These are phyloP conservation scores for Groenewaldozyma auringiensis DNA, from an alignment of 1,139 yeast species.

Conservation along the genomic window DNA sequence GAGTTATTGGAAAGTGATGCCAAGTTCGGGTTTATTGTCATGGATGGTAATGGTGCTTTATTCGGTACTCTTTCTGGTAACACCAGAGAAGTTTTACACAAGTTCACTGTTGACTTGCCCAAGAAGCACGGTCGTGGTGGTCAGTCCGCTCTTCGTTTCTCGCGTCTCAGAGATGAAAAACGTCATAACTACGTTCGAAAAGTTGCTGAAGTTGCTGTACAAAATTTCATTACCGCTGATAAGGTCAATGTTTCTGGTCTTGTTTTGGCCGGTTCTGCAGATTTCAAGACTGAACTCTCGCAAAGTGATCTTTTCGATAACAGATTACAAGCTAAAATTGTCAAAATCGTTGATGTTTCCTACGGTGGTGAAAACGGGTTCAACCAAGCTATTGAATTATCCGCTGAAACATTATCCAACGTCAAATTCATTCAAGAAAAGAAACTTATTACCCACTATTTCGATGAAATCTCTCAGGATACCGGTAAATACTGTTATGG, in stretches of 20 bases:
- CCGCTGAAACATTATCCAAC: constrained; percentile 93
- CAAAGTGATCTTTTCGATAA: constrained; percentile 88
- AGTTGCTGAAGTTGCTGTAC: constrained; percentile 97
- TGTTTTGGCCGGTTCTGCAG: constrained; percentile 97
- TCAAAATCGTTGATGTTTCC: constrained; percentile 91
- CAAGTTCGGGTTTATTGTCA: constrained; percentile 90
- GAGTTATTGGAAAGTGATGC: constrained; percentile 94
- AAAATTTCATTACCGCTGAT: constrained; percentile 86
- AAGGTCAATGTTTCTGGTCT: constrained; percentile 91
- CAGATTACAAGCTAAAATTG: constrained; percentile 79
- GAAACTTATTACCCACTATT: constrained; percentile 83
- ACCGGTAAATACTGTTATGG: constrained; percentile 97
- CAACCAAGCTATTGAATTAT: constrained; percentile 95
- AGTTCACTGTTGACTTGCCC: constrained; percentile 94
- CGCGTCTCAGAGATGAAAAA: constrained; percentile 97
- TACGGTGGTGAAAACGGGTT: constrained; percentile 99
- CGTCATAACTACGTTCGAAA: constrained; percentile 97
- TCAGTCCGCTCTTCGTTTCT: constrained; percentile 98
- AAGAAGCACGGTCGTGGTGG: constrained; percentile 99
- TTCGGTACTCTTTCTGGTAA: constrained; percentile 97
- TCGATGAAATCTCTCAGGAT: constrained; percentile 95
- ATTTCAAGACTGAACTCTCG: constrained; percentile 88
- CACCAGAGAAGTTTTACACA: constrained; percentile 91
- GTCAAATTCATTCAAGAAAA: constrained; percentile 97
- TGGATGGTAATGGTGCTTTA: constrained; percentile 98